phyloP scores from a whole-genome alignment of 176 grass and related monocot genomes.

The Carex kokanica region DNA sequence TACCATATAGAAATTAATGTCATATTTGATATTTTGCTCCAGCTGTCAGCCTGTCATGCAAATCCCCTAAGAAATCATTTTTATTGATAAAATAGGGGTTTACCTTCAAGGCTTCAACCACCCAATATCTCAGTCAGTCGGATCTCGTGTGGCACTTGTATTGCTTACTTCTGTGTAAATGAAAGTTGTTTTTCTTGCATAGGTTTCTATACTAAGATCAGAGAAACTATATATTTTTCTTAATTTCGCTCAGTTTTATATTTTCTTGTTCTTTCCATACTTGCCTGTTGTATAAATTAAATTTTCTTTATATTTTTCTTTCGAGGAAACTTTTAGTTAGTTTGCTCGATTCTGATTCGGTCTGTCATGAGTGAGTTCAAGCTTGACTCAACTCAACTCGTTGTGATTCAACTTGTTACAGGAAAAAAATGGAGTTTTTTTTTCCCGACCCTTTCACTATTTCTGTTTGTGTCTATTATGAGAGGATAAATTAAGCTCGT shows the following conservation, averaged over 20 bases:
- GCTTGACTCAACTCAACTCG: too few relatives aligned
- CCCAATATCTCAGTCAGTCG: not conserved
- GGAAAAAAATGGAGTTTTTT: too few relatives aligned
- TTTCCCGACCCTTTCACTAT: too few relatives aligned
- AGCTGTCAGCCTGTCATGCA: conserved; percentile 15
- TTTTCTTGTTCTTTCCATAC: not conserved
- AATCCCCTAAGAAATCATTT: conserved; percentile 18
- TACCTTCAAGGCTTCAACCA: conserved; percentile 6
- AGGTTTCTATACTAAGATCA: not conserved
- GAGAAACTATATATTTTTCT: not conserved
- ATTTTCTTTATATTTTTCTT: not conserved
- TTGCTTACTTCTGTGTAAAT: not conserved
- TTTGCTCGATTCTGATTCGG: too few relatives aligned
- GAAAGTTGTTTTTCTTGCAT: not conserved
- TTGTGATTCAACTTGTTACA: too few relatives aligned
- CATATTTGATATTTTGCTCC: conserved; percentile 12
- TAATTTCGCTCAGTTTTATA: not conserved
- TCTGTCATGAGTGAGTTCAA: too few relatives aligned
- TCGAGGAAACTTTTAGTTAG: too few relatives aligned
- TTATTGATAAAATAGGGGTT: not conserved
- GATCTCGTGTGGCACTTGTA: not conserved
- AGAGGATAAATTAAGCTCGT: too few relatives aligned
- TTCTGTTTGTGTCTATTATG: too few relatives aligned
- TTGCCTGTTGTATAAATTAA: not conserved
- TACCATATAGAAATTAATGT: not conserved